These are phyloP conservation scores for Trichomonas vaginalis DNA, from an alignment of 208 protist genomes.

Conservation along the genomic window DNA sequence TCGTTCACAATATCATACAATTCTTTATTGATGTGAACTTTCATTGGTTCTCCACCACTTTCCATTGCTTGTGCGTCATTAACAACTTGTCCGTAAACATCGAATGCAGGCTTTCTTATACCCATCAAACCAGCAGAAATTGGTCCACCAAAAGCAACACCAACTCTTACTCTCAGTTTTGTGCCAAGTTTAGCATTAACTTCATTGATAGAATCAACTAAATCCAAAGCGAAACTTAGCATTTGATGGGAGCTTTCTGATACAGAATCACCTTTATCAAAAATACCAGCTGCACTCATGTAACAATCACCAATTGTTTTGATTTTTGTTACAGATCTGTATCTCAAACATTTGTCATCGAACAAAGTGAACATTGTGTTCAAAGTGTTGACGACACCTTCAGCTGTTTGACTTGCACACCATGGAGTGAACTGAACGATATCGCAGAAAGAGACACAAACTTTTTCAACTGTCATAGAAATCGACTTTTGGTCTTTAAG, in stretches of 20 bases:
- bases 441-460: neutral
- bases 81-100: neutral
- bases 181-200: neutral
- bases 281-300: neutral
- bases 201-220: neutral
- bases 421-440: neutral
- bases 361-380: neutral
- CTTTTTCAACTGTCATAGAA: neutral
- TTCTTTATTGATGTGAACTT: neutral
- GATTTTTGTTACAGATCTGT: neutral
- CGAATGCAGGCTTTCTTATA: neutral
- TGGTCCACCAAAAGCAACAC: neutral
- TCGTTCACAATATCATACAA: neutral
- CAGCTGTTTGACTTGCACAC: neutral
- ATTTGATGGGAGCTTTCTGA: neutral
- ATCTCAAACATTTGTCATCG: neutral
- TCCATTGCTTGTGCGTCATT: neutral
- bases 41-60: neutral
- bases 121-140: neutral
- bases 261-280: neutral
- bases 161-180: neutral
- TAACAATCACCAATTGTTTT: constrained; percentile 2
- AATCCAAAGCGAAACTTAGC: neutral
- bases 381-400: neutral
- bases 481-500: neutral